These are phyloP conservation scores for Phyllosticta citribraziliensis DNA, from an alignment of 2,329 filamentous ascomycete genomes.

Conservation along the genomic window DNA sequence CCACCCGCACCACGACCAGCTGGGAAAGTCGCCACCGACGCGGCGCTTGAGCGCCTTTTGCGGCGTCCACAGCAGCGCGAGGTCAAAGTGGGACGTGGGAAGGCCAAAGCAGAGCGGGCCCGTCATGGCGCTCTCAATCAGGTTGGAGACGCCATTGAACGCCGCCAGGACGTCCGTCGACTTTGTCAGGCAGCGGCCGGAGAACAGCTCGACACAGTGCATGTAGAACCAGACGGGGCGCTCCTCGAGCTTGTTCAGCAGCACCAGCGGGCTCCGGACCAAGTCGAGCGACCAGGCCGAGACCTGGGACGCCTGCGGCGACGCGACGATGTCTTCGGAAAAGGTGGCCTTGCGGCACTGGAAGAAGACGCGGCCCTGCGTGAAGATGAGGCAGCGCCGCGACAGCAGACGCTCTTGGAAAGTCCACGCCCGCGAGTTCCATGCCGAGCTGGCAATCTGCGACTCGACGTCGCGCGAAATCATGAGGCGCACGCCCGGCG, in stretches of 20 bases:
- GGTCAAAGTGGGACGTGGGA: constrained; percentile 14
- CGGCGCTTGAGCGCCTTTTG: neutral
- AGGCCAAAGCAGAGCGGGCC: constrained; percentile 22
- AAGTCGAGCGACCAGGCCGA: constrained; percentile 22
- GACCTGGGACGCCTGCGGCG: constrained; percentile 14
- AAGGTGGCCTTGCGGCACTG: constrained; percentile 18
- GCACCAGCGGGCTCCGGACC: constrained; percentile 19
- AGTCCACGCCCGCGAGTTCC: constrained; percentile 31
- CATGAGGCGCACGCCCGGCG: constrained; percentile 14
- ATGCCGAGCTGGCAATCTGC: constrained; percentile 18
- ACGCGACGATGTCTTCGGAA: constrained; percentile 21
- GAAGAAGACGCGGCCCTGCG: constrained; percentile 22
- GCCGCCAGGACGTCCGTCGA: constrained; percentile 24
- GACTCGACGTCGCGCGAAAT: constrained; percentile 12
- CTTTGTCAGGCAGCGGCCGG: constrained; percentile 17
- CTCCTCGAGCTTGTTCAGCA: constrained; percentile 17
- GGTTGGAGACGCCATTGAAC: constrained; percentile 23
- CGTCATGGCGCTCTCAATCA: constrained; percentile 16
- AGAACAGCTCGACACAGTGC: constrained; percentile 23
- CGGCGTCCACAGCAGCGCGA: constrained; percentile 26
- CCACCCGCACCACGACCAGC: constrained; percentile 31
- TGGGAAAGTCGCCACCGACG: constrained; percentile 18
- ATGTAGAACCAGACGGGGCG: constrained; percentile 24
- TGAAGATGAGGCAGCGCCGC: constrained; percentile 27
- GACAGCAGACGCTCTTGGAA: constrained; percentile 32